Evolutionary conservation across 306 rosid species (phyloP), one percentile per base, ranked within the genome.

Genomic region (Oxytropis ochrocephala): DNA sequence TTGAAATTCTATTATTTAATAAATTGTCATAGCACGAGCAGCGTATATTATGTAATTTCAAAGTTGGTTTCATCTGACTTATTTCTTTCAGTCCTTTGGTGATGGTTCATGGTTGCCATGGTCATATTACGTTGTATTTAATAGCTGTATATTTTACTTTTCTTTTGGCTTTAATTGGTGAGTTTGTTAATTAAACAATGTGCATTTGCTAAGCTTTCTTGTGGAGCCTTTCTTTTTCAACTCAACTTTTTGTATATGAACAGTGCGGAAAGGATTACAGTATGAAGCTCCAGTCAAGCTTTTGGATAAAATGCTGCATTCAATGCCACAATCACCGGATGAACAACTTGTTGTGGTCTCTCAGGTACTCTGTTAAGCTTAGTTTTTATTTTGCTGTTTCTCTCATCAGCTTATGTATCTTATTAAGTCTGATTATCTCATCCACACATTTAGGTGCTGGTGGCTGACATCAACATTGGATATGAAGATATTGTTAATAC

Each of bases 231-330:
- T 52, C 2, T 14, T 71, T 78, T 42, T 42, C 49, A 60, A 51
- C 77, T 56, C 43, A 52, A 61, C 10, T 72, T 62, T 67, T 72
- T 52, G 29, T 57, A 62, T 32, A 47, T 72, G 62, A 77, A 41
- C 86, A 95, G 99, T 91, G 91, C 29, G 97, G 97, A 80, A 91
- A 95, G 73, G 97, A 91, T 44, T 95, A 95, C 38, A 87, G 71
- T 91, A 74, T 52, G 96, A 95, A 80, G 95, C 99, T 65, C 99
- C 99, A 2, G 95, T 95, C 41, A 95, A 95, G 83, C 89, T 95
- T 58, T 75, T 95, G 89, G 96, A 95, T 81, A 95, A 89, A 73
- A 79, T 89, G 78, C 71, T 91, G 78, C 95, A 95, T 82, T 81
- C 95, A 50, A 73, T 95, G 85, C 91, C 90, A 48, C 83, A 91